phyloP scores from a whole-genome alignment of 1,284 basidiomycete genomes.

The Sanghuangporus weigelae region DNA sequence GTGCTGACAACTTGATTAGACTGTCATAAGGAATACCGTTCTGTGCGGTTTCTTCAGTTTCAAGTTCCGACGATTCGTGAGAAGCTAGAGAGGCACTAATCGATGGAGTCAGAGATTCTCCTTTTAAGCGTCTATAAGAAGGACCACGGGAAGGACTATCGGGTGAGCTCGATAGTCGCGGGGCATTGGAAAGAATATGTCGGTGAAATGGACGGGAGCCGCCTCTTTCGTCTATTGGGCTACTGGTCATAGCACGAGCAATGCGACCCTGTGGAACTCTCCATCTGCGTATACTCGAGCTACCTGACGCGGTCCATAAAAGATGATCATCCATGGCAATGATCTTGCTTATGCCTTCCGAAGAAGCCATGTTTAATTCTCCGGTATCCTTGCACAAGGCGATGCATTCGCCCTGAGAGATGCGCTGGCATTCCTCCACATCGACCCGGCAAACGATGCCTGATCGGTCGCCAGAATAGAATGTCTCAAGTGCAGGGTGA shows the following conservation, averaged over 20 bases:
- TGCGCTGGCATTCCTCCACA: conserved; percentile 73
- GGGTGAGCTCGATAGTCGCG: background rate
- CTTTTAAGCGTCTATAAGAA: background rate
- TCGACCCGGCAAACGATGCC: conserved; percentile 90
- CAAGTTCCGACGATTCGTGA: conserved; percentile 20
- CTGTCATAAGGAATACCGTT: conserved; percentile 78
- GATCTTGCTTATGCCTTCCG: conserved; percentile 81
- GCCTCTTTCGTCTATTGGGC: background rate
- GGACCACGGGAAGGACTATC: background rate
- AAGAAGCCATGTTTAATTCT: conserved; percentile 28
- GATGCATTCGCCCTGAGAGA: conserved; percentile 86
- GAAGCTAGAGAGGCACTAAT: conserved; percentile 21
- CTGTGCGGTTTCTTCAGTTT: conserved; percentile 41
- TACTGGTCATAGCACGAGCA: conserved; percentile 27
- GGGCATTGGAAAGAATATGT: background rate
- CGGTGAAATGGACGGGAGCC: background rate
- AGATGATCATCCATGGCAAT: conserved; percentile 80
- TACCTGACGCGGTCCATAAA: conserved; percentile 89
- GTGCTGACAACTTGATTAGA: conserved; percentile 73
- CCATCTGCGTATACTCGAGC: conserved; percentile 83
- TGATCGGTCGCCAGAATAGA: conserved; percentile 94
- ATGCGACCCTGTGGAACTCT: conserved; percentile 46
- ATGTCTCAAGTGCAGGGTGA: conserved; percentile 85
- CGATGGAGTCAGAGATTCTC: conserved; percentile 10
- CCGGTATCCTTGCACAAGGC: conserved; percentile 70